These are phyloP conservation scores for Trichosanthes truncata DNA, from an alignment of 306 rosid genomes.

Conservation along the genomic window DNA sequence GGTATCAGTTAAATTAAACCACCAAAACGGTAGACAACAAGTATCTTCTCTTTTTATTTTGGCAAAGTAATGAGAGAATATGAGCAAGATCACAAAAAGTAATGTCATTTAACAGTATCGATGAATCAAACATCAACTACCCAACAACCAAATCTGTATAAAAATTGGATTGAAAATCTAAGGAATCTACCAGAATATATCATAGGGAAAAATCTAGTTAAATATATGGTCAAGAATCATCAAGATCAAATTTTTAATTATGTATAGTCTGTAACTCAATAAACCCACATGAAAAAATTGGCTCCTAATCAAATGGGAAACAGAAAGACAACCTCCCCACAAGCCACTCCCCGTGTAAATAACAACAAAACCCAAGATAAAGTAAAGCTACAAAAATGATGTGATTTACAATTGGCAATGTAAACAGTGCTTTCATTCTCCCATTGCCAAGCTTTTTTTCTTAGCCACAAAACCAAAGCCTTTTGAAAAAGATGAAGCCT, in stretches of 20 bases:
- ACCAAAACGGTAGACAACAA: slow-evolving; percentile 89
- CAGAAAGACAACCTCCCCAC: slow-evolving; percentile 42
- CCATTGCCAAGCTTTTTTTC: not conserved
- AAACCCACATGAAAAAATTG: slow-evolving; percentile 39
- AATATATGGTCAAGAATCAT: slow-evolving; percentile 30
- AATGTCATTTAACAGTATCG: slow-evolving; percentile 19
- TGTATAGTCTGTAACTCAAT: slow-evolving; percentile 23
- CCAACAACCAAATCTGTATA: slow-evolving; percentile 39
- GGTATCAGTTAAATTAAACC: slow-evolving; percentile 79
- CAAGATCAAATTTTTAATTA: slow-evolving; percentile 44
- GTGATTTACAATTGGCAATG: not conserved
- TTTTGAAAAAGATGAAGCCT: not conserved
- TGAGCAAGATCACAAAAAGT: slow-evolving; percentile 40
- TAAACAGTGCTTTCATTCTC: not conserved
- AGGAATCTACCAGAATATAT: slow-evolving; percentile 68
- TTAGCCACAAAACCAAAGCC: not conserved
- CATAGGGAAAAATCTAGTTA: slow-evolving; percentile 37
- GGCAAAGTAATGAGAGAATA: slow-evolving; percentile 32
- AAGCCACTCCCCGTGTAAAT: slow-evolving; percentile 75
- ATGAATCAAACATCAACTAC: slow-evolving; percentile 55
- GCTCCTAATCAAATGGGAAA: slow-evolving; percentile 27
- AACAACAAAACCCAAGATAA: slow-evolving; percentile 56
- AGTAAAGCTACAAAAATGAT: not conserved
- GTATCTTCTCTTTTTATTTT: slow-evolving; percentile 52
- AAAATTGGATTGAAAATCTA: slow-evolving; percentile 43